Percentiles rank a stretch among this genome's conserved stretches.
phyloP scores from a whole-genome alignment of 2,329 filamentous ascomycete species.

The Phaeoacremonium minimum region DNA sequence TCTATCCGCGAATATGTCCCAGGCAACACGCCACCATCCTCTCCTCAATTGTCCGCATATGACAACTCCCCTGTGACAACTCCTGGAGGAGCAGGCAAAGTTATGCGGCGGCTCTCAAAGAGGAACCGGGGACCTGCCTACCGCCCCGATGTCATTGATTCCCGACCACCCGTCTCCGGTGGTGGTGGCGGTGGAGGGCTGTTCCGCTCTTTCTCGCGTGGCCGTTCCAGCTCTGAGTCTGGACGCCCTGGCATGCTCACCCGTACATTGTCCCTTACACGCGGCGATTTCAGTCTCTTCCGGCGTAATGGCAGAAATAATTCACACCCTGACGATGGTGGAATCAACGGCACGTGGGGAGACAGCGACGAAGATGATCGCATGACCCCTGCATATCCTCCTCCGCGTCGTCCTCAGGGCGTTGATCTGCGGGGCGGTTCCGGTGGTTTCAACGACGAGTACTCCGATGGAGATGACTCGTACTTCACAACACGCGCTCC shows the following conservation, averaged over 20 bases:
- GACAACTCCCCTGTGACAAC: conserved; percentile 35
- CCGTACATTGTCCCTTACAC: conserved; percentile 58
- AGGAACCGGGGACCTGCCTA: conserved; percentile 22
- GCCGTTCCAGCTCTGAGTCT: conserved; percentile 29
- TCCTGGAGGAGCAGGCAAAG: conserved; percentile 24
- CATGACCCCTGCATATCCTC: conserved; percentile 16
- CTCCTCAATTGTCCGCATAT: conserved; percentile 52
- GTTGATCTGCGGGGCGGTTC: conserved; percentile 24
- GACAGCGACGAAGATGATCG: conserved; percentile 33
- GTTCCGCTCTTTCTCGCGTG: conserved; percentile 39
- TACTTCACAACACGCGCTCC: conserved; percentile 44
- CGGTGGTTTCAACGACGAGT: conserved; percentile 43
- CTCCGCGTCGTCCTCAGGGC: conserved; percentile 11
- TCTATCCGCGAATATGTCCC: conserved; percentile 82
- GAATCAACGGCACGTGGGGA: conserved; percentile 52
- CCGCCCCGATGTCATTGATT: conserved; percentile 35
- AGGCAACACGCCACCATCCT: conserved; percentile 67
- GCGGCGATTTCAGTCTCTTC: conserved; percentile 44
- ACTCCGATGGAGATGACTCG: conserved; percentile 50
- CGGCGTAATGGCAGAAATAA: conserved; percentile 33
- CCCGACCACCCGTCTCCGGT: conserved; percentile 45
- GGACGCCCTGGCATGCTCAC: conserved; percentile 35
- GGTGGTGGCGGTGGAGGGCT: conserved; percentile 31
- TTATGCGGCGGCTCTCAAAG: conserved; percentile 42
- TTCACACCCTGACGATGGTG: conserved; percentile 39